phyloP scores from a whole-genome alignment of 208 protist genomes.

The Trypanosoma congolense region DNA sequence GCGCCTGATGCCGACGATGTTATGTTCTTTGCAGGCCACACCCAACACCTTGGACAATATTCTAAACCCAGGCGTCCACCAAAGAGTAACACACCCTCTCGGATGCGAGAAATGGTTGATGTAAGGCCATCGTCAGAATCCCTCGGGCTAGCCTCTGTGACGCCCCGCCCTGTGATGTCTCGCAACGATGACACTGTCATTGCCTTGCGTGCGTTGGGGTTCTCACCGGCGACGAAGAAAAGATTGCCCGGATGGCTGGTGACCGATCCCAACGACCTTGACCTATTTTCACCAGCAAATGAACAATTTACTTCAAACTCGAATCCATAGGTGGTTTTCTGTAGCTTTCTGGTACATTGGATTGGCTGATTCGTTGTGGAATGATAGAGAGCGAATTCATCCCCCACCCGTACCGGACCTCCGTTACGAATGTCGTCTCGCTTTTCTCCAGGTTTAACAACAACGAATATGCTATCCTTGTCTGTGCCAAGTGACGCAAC shows the following conservation, averaged over 20 bases:
- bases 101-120: slow-evolving; percentile 49
- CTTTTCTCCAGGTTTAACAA: slow-evolving; percentile 35
- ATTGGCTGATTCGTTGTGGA: slow-evolving; percentile 67
- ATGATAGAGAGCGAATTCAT: slow-evolving; percentile 72
- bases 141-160: slow-evolving; percentile 30
- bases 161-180: background rate
- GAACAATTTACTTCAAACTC: slow-evolving; percentile 62
- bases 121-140: slow-evolving; percentile 36
- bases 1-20: slow-evolving; percentile 35
- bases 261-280: slow-evolving; percentile 38
- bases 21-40: slow-evolving; percentile 67
- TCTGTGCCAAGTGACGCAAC: slow-evolving; percentile 39
- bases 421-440: slow-evolving; percentile 59
- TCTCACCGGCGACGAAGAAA: slow-evolving; percentile 34
- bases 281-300: slow-evolving; percentile 32
- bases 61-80: slow-evolving; percentile 73
- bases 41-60: slow-evolving; percentile 60
- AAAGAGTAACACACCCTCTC: slow-evolving; percentile 49
- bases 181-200: background rate
- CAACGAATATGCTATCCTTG: slow-evolving; percentile 70
- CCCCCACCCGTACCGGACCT: slow-evolving; percentile 50
- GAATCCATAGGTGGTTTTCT: slow-evolving; percentile 51
- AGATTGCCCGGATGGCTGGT: slow-evolving; percentile 57
- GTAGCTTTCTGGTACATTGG: slow-evolving; percentile 24
- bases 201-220: slow-evolving; percentile 2